phyloP scores from a whole-genome alignment of 371 early-diverging fungal genomes.

The Zychaea mexicana region DNA sequence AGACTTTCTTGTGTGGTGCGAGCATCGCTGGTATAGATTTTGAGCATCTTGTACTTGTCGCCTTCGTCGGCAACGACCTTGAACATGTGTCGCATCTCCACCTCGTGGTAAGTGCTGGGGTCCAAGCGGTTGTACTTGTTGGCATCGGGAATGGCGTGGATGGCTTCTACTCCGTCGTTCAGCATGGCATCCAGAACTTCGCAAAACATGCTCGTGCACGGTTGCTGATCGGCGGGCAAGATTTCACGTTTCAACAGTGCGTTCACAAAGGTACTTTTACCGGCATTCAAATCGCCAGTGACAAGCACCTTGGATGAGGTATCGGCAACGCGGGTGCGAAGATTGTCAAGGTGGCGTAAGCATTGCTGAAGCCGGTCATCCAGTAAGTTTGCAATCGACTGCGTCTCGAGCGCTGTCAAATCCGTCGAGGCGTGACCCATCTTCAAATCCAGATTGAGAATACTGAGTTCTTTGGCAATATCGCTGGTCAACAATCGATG shows the following conservation, averaged over 20 bases:
- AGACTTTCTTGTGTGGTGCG: conserved; percentile 67
- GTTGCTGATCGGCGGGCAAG: conserved; percentile 95
- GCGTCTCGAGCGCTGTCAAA: conserved; percentile 57
- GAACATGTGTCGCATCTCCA: conserved; percentile 64
- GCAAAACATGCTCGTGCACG: conserved; percentile 92
- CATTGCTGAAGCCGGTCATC: conserved; percentile 68
- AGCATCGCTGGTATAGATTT: conserved; percentile 85
- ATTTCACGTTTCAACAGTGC: conserved; percentile 88
- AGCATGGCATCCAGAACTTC: conserved; percentile 90
- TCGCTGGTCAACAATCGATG: conserved; percentile 23
- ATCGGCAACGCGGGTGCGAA: conserved; percentile 85
- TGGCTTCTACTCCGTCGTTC: conserved; percentile 85
- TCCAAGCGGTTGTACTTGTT: conserved; percentile 70
- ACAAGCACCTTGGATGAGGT: conserved; percentile 92
- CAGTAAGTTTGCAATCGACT: conserved; percentile 71
- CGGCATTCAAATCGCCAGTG: conserved; percentile 97
- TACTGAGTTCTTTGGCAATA: conserved; percentile 52
- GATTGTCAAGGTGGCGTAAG: conserved; percentile 77
- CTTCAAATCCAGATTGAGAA: conserved; percentile 72
- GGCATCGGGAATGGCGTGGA: conserved; percentile 83
- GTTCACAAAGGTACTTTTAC: conserved; percentile 96
- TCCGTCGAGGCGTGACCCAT: conserved; percentile 55
- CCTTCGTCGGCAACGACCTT: conserved; percentile 62
- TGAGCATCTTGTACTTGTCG: conserved; percentile 81
- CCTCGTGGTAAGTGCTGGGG: conserved; percentile 69